phyloP scores from a whole-genome alignment of 345 rosid species.

The Citrus australasica region DNA sequence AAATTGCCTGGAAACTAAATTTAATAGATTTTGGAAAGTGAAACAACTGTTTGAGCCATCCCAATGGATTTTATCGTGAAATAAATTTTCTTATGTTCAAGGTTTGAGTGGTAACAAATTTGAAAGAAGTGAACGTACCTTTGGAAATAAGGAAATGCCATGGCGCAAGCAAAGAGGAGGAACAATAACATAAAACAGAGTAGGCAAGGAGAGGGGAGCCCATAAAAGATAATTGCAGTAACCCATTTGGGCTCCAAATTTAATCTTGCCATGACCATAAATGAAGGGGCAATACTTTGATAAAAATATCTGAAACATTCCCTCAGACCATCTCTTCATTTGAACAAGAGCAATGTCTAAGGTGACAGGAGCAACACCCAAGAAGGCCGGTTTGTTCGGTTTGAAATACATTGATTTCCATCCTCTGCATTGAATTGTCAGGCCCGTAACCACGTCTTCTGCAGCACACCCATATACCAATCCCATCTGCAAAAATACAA shows the following conservation, averaged over 20 bases:
- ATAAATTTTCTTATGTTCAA: too few species aligned
- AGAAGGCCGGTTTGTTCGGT: slow-evolving; percentile 27
- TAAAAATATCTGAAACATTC: slow-evolving; percentile 37
- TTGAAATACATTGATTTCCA: slow-evolving; percentile 21
- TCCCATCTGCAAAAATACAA: too few species aligned
- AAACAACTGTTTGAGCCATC: too few species aligned
- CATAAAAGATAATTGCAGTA: slow-evolving; percentile 28
- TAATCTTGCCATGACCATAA: slow-evolving; percentile 28
- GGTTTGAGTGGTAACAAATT: too few species aligned
- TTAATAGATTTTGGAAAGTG: too few species aligned
- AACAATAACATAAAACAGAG: slow-evolving; percentile 23
- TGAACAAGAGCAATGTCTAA: slow-evolving; percentile 30
- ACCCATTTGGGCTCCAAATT: slow-evolving; percentile 30
- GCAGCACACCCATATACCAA: too few species aligned
- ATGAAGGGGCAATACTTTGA: slow-evolving; percentile 38
- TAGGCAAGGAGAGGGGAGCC: slow-evolving; percentile 35
- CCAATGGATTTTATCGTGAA: too few species aligned
- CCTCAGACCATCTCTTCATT: slow-evolving; percentile 41
- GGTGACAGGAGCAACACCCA: slow-evolving; percentile 34
- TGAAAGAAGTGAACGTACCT: slow-evolving; percentile 12
- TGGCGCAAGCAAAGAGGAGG: slow-evolving; percentile 29
- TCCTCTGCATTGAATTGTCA: too few species aligned
- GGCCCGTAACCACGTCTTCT: too few species aligned
- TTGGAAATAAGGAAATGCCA: slow-evolving; percentile 35
- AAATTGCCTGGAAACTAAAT: too few species aligned